Conservation (phyloP, 352 stramenopile species). For the Pythium biforme region DNA sequence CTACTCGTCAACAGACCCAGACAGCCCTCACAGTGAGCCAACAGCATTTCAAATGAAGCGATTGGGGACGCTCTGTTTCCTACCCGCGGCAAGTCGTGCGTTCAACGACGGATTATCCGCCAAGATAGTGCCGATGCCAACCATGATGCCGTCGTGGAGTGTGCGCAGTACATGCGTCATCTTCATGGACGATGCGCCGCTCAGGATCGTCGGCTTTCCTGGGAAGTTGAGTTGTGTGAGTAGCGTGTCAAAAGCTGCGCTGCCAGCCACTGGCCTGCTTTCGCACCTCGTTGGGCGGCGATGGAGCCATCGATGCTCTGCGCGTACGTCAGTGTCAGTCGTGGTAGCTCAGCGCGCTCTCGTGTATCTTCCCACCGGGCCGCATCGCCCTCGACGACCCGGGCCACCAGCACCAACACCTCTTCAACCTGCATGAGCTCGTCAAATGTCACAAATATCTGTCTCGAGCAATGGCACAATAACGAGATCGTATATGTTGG, state of each 20-base stretch:
- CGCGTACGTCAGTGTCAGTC: constrained; percentile 86
- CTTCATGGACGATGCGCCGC: constrained; percentile 64
- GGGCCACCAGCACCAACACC: constrained; percentile 30
- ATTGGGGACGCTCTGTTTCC: background rate
- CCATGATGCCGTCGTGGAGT: constrained; percentile 85
- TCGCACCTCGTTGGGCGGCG: constrained; percentile 51
- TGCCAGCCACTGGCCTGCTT: background rate
- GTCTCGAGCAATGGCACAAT: background rate
- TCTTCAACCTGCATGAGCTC: constrained; percentile 27
- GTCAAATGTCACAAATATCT: constrained; percentile 2
- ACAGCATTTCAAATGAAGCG: background rate
- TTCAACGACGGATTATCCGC: constrained; percentile 89
- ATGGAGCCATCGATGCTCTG: constrained; percentile 90
- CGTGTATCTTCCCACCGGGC: constrained; percentile 21
- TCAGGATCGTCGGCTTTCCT: constrained; percentile 71
- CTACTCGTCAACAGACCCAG: constrained; percentile 19
- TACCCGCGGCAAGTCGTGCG: constrained; percentile 58
- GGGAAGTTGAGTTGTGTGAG: background rate
- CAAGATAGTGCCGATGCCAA: constrained; percentile 82
- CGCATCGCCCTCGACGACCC: constrained; percentile 30
- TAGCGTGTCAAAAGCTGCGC: too few relatives aligned
- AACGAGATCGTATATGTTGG: constrained; percentile 13
- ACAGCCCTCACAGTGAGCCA: background rate
- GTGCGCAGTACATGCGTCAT: constrained; percentile 89
- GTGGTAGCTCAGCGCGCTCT: constrained; percentile 28